These are phyloP conservation scores for Trametes maxima DNA, from an alignment of 768 basidiomycete genomes.

Conservation along the genomic window DNA sequence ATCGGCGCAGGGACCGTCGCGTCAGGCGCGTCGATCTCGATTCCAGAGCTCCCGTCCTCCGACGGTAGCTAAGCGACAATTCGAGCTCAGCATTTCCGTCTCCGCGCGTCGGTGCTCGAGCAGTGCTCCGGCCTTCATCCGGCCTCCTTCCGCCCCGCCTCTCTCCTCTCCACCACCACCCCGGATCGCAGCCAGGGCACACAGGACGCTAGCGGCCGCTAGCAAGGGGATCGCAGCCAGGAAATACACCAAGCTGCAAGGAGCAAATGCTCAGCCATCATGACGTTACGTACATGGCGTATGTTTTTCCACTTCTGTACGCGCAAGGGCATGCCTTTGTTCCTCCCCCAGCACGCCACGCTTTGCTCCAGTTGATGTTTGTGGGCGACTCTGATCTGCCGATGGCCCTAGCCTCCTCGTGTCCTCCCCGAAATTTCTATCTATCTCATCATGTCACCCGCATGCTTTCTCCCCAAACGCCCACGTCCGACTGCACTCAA, in stretches of 20 bases:
- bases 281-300: neutral
- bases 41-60: neutral
- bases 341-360: neutral
- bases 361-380: constrained; percentile 18
- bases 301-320: neutral
- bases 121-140: neutral
- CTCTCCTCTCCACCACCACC: neutral
- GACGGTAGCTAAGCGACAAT: neutral
- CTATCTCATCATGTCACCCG: neutral
- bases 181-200: neutral
- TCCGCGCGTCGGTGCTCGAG: neutral
- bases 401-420: constrained; percentile 5
- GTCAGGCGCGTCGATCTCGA: neutral
- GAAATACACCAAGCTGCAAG: neutral
- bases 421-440: constrained; percentile 5
- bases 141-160: neutral
- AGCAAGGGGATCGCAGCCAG: neutral
- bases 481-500: neutral
- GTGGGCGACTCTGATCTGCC: constrained; percentile 14
- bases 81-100: neutral
- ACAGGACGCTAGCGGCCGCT: neutral
- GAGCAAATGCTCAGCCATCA: neutral
- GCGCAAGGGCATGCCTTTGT: constrained; percentile 6
- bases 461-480: too few species aligned
- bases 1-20: neutral